Percentiles rank a stretch among this genome's conserved stretches.
phyloP scores from a whole-genome alignment of 306 rosid genomes.

The Senna siamea region DNA sequence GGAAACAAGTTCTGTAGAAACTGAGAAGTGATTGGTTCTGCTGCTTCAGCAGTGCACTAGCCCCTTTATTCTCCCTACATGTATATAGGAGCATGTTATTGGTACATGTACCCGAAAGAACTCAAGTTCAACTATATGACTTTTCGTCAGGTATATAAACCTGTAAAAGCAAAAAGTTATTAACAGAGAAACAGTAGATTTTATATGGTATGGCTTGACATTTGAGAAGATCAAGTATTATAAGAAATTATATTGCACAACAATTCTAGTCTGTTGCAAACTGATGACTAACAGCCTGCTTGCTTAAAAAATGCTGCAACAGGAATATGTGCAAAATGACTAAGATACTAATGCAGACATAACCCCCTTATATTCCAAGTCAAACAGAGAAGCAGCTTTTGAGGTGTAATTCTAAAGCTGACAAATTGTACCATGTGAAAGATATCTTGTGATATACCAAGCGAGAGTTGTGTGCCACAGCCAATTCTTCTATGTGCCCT shows the following conservation, averaged over 20 bases:
- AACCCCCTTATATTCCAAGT: conserved; percentile 2
- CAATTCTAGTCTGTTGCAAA: conserved; percentile 10
- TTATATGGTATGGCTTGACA: conserved; percentile 11
- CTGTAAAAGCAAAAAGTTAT: conserved; percentile 3
- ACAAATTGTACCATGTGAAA: too few relatives aligned
- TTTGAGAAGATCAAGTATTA: background rate
- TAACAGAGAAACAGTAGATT: conserved; percentile 16
- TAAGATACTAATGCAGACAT: background rate
- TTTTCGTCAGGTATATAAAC: conserved; percentile 16
- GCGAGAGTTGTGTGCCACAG: conserved; percentile 15
- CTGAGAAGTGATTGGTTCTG: conserved; percentile 41
- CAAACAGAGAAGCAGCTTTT: conserved; percentile 11
- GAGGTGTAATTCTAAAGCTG: conserved; percentile 18
- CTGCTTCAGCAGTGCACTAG: background rate
- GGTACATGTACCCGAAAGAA: conserved; percentile 8
- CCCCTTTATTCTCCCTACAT: background rate
- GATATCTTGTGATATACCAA: conserved; percentile 18
- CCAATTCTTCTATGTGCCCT: conserved; percentile 27
- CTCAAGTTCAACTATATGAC: background rate
- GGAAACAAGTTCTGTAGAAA: conserved; percentile 67
- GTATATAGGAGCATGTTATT: background rate
- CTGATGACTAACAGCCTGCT: conserved; percentile 10
- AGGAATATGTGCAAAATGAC: background rate
- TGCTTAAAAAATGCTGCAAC: background rate
- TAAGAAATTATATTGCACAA: background rate